These are phyloP conservation scores for Apiosordaria backusii DNA, from an alignment of 495 filamentous ascomycete species.

Conservation along the genomic window DNA sequence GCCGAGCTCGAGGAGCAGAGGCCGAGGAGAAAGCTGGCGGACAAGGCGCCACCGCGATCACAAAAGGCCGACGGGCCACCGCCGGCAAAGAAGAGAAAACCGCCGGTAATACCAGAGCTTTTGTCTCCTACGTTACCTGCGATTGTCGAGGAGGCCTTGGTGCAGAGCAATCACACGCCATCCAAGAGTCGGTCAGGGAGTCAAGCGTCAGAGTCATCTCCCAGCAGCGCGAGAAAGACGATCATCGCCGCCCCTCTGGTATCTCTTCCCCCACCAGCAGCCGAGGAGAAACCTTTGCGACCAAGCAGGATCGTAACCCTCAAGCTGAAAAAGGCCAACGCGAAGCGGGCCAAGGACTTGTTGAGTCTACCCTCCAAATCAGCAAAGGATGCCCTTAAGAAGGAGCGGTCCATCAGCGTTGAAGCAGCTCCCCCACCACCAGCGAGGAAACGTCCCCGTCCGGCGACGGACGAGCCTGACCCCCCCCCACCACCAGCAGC, in stretches of 20 bases:
- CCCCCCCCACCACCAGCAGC: constrained; percentile 1
- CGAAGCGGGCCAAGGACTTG: constrained; percentile 42
- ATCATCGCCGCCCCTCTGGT: constrained; percentile 18
- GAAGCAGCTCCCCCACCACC: constrained; percentile 39
- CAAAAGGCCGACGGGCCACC: constrained; percentile 22
- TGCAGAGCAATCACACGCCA: constrained; percentile 32
- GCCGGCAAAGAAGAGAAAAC: constrained; percentile 35
- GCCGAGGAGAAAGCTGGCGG: constrained; percentile 30
- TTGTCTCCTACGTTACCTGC: constrained; percentile 49
- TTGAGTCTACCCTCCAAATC: constrained; percentile 42
- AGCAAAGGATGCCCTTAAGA: constrained; percentile 38
- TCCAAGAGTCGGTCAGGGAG: constrained; percentile 30
- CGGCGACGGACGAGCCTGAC: constrained; percentile 26
- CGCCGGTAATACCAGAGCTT: constrained; percentile 36
- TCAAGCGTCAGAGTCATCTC: constrained; percentile 34
- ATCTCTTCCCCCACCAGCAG: constrained; percentile 21
- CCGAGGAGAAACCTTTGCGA: constrained; percentile 30
- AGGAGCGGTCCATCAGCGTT: constrained; percentile 38
- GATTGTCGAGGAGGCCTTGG: constrained; percentile 43
- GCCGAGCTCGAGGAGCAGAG: constrained; percentile 27
- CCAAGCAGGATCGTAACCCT: constrained; percentile 30
- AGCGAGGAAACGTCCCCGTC: constrained; percentile 3
- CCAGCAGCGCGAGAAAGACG: constrained; percentile 38
- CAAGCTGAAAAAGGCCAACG: constrained; percentile 42
- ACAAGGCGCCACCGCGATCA: constrained; percentile 31